phyloP scores from a whole-genome alignment of 2,329 filamentous ascomycete genomes.

The Xylaria sp. region DNA sequence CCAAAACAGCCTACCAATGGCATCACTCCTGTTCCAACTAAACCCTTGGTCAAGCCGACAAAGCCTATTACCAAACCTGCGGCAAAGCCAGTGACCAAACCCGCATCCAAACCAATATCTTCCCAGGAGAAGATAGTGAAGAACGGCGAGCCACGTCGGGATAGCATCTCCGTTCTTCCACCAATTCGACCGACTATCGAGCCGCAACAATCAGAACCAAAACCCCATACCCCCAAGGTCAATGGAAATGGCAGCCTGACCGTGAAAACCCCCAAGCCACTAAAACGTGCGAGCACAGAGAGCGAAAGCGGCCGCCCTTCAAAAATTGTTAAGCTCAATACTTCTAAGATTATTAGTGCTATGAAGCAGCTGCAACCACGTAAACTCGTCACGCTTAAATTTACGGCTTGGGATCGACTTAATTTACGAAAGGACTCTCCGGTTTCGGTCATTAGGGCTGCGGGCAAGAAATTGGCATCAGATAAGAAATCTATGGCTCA shows the following conservation, averaged over 20 bases:
- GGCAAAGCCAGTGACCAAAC: constrained; percentile 11
- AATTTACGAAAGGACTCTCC: constrained; percentile 36
- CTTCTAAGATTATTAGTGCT: constrained; percentile 42
- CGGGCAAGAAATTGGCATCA: constrained; percentile 42
- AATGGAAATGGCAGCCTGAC: constrained; percentile 38
- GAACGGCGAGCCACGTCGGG: constrained; percentile 39
- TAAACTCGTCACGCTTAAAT: constrained; percentile 46
- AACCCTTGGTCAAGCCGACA: constrained; percentile 14
- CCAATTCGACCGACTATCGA: constrained; percentile 47
- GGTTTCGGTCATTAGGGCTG: constrained; percentile 46
- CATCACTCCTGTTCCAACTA: constrained; percentile 11
- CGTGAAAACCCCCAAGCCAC: constrained; percentile 36
- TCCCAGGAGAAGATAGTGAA: constrained; percentile 39
- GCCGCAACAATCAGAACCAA: constrained; percentile 41
- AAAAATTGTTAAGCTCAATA: constrained; percentile 50
- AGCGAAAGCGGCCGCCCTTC: constrained; percentile 45
- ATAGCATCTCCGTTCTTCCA: constrained; percentile 47
- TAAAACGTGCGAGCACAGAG: constrained; percentile 48
- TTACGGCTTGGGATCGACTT: constrained; percentile 45
- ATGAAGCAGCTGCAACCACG: constrained; percentile 39
- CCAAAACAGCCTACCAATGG: constrained; percentile 30
- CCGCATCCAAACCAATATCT: constrained; percentile 7
- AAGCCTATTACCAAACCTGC: constrained; percentile 20
- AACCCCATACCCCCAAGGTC: constrained; percentile 35
- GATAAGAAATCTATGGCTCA: constrained; percentile 30